Evolutionary conservation across 192 early-diverging fungal species (phyloP), one percentile per base, ranked within the genome.

Genomic region (Backusella circina): DNA sequence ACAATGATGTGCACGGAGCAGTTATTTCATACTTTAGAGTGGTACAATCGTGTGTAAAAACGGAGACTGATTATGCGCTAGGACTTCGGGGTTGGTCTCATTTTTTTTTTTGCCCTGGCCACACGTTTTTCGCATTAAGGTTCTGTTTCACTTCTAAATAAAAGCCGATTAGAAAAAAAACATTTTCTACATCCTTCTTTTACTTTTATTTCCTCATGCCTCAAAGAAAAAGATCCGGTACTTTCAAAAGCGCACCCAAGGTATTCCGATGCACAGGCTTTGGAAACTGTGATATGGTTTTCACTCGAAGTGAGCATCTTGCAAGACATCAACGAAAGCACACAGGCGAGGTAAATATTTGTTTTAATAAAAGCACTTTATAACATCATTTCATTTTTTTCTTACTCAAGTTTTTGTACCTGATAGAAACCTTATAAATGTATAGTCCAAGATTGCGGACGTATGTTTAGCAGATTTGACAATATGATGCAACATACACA

Each of bases 401-500:
- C 54, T 61, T 12, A 61, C 54, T 28, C 54, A 61, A 61, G n/a
- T 32, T 68, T 68, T 68, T 68, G 21, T 36, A 80, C 78, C 33
- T 76, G 79, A 23, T 73, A 91, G 75, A 91, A 91, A 75, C 90
- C 90, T 5, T 91, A 88, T 79, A 84, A 86, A 65, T 91, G 90
- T 67, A 83, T 88, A 38, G 79, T 86, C 16, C 81, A 86, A 15
- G 82, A 75, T 23, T 91, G 90, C 67, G 81, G 81, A 74, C 85
- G 88, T 37, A 82, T 84, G 31, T 91, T 91, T 68, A 91, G 90
- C 77, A 87, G 90, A n/a, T 91, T 88, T 47, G 90, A 91, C 76
- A 91, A 91, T 64, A 91, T 91, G 90, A 90, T 91, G 80, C 90
- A 91, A 75, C 90, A 91, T 65, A 88, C 87, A 28, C 88, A 89